Conservation (phyloP, 2,329 filamentous ascomycete species). For the Cadophora luteo-olivacea region DNA sequence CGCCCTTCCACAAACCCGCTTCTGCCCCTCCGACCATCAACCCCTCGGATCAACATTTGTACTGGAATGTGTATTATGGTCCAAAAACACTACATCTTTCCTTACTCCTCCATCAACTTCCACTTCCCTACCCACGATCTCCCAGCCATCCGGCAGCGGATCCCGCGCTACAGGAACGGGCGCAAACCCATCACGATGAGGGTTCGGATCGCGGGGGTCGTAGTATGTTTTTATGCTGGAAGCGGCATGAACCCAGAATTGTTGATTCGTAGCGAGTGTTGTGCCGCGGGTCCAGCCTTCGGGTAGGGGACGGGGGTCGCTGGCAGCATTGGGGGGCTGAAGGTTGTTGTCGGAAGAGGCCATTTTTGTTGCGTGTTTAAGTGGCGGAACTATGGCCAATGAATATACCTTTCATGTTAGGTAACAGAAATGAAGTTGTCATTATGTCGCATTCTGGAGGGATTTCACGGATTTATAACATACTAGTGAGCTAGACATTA, state of each 20-base stretch:
- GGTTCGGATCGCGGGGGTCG: constrained; percentile 15
- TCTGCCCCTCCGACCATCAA: not conserved
- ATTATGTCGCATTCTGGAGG: no score
- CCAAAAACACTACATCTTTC: constrained; percentile 12
- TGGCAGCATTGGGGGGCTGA: no score
- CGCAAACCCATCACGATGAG: constrained; percentile 13
- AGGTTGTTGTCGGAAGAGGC: no score
- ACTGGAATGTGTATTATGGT: constrained; percentile 16
- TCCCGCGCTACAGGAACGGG: constrained; percentile 7
- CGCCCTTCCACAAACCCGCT: not conserved
- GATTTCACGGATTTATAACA: no score
- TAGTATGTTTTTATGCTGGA: constrained; percentile 16
- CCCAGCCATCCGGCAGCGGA: constrained; percentile 17
- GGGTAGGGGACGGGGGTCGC: not conserved
- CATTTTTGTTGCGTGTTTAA: no score
- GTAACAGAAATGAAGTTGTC: no score
- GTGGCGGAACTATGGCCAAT: no score
- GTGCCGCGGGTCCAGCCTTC: not conserved
- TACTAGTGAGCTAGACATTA: no score
- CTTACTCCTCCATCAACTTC: not conserved
- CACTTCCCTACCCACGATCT: constrained; percentile 10
- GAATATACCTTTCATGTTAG: no score
- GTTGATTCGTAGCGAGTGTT: not conserved
- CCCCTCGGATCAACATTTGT: not conserved
- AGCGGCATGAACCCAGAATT: constrained; percentile 3